Evolutionary conservation across 2,329 filamentous ascomycete genomes (phyloP).

Genomic region (Periconia sp.): DNA sequence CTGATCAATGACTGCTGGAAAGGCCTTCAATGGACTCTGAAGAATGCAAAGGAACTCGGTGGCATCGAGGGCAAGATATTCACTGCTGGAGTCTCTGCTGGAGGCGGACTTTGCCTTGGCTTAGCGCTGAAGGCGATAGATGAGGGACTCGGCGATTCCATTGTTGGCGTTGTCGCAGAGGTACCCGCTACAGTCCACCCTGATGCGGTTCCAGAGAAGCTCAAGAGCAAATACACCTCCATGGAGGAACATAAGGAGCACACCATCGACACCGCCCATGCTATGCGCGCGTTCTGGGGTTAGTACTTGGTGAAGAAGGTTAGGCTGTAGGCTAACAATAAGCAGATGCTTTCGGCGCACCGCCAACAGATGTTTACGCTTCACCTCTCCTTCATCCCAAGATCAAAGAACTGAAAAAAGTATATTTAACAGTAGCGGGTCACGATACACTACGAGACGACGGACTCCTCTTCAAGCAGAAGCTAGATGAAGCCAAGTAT

Average conservation of each 20-base stretch:
- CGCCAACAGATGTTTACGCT: conserved; percentile 37
- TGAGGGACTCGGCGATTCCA: conserved; percentile 34
- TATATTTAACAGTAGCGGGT: conserved; percentile 38
- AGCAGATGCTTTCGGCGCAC: conserved; percentile 38
- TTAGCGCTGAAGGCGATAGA: conserved; percentile 47
- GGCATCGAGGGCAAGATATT: conserved; percentile 37
- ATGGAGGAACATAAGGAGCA: conserved; percentile 45
- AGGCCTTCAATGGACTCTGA: conserved; percentile 39
- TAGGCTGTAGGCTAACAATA: conserved; percentile 29
- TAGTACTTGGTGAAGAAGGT: conserved; percentile 19
- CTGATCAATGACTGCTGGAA: conserved; percentile 45
- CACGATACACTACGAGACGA: conserved; percentile 46
- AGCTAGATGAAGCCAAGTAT: conserved; percentile 33
- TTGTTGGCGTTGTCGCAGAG: conserved; percentile 48
- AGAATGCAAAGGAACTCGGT: conserved; percentile 30
- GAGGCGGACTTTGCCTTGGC: conserved; percentile 46
- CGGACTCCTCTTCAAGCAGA: conserved; percentile 38
- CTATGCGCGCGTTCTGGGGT: conserved; percentile 45
- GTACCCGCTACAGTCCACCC: conserved; percentile 47
- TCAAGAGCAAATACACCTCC: conserved; percentile 41
- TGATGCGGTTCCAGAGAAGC: conserved; percentile 43
- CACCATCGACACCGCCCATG: conserved; percentile 43
- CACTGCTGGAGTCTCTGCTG: conserved; percentile 47
- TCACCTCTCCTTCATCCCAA: conserved; percentile 39
- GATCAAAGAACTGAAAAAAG: conserved; percentile 36